A percentile compares a stretch with the other conserved stretches of the same genome.
Evolutionary conservation across 1,284 basidiomycete genomes (phyloP).

Genomic region (Rhodotorula sp.): DNA sequence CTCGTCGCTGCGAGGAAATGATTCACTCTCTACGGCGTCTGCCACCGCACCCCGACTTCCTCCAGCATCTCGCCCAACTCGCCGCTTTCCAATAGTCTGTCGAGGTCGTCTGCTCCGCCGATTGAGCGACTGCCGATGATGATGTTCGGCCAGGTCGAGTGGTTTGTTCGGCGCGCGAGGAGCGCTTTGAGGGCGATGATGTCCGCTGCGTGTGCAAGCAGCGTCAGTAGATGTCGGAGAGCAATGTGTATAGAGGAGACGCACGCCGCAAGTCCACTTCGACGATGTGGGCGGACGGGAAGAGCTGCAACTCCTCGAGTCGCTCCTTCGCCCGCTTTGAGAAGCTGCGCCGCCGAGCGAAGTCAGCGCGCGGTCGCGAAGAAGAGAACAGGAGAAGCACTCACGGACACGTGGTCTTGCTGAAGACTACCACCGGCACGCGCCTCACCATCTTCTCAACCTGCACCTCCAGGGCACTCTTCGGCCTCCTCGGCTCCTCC

Average conservation of each 20-base stretch:
- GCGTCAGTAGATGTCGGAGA: no score
- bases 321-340: conserved; percentile 58
- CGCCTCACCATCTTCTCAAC: conserved; percentile 54
- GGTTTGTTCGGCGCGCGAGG: conserved; percentile 63
- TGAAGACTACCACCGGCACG: conserved; percentile 71
- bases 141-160: conserved; percentile 71
- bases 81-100: conserved; percentile 55
- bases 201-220: conserved; percentile 56
- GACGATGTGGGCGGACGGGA: conserved; percentile 54
- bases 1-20: no score
- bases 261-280: conserved; percentile 70
- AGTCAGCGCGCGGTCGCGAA: neutral
- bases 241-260: conserved; percentile 31
- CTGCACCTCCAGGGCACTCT: conserved; percentile 47
- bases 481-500: conserved; percentile 8
- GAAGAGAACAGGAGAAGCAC: conserved; percentile 31
- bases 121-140: conserved; percentile 64
- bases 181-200: conserved; percentile 62
- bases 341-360: conserved; percentile 53
- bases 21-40: neutral
- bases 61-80: conserved; percentile 48
- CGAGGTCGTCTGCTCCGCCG: conserved; percentile 69
- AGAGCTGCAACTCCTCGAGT: conserved; percentile 10
- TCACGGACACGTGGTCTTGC: conserved; percentile 75
- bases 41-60: conserved; percentile 14